Evolutionary conservation across 805 yeast species (phyloP), one percentile per base, ranked within the genome.

Genomic region (Spathaspora boniae): DNA sequence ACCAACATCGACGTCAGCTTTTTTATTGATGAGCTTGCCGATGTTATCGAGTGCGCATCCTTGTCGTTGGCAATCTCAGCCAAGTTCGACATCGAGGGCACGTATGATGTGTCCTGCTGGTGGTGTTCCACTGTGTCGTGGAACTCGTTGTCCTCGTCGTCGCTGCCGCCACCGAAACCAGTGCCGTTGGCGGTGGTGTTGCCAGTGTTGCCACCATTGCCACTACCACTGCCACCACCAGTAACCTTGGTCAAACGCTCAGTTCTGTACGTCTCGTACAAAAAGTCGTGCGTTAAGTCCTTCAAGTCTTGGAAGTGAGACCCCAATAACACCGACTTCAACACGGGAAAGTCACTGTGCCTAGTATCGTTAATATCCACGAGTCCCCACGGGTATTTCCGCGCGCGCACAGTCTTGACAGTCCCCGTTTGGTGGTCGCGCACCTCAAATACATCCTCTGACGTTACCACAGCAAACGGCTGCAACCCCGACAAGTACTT

Each of bases 271-370:
- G 80, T 78, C 53, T 84, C 94, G 58, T 84, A 84, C 36, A 84
- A 61, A 58, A 78, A 69, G 47, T 79, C 85, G 48, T 82, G 87
- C 19, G 94, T 86, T 40, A 83, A 67, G 50, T 85, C 94, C 60
- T 84, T 83, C 51, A 84, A 76, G 50, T 84, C 93, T 54, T 80
- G 83, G 46, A 85, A 65, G 54, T 86, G 95, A n/a, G 89, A 76
- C 5, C 94, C 94, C 51, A 86, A 76, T 26, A 86, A 56, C 3
- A 84, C 91, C 31, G 81, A 73, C 44, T 82, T 78, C 50, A 86
- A 63, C 12, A 74, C 53, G 6, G 78, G 59, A 53, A 78, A 77
- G 50, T 78, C 83, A 26, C 76, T 66, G 47, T 60, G 62, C 30
- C 59, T 63, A 14, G 79, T 67, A 52, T 78, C 72, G 50, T 67